Evolutionary conservation across 2,329 filamentous ascomycete genomes (phyloP).

Genomic region (Alternaria burnsii): DNA sequence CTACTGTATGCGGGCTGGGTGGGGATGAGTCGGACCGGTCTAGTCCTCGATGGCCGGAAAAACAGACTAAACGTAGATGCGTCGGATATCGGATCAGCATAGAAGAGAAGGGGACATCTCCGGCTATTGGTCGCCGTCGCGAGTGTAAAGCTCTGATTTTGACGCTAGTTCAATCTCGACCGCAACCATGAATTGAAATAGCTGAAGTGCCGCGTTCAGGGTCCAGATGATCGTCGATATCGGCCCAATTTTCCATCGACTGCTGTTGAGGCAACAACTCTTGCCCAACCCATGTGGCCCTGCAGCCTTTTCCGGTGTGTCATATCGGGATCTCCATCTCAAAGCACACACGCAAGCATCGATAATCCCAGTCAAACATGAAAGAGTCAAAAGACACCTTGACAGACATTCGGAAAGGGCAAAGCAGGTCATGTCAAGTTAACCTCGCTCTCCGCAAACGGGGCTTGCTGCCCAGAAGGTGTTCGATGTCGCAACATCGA

Average conservation of each 20-base stretch:
- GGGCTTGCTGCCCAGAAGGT: background rate
- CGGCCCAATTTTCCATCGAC: background rate
- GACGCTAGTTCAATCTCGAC: slow-evolving; percentile 18
- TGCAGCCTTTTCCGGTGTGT: background rate
- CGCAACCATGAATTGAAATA: background rate
- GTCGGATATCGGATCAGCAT: slow-evolving; percentile 4
- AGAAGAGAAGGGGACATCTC: slow-evolving; percentile 2
- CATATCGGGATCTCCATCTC: background rate
- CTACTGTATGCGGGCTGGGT: background rate
- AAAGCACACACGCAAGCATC: background rate
- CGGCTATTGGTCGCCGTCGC: slow-evolving; percentile 6
- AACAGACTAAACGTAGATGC: slow-evolving; percentile 9
- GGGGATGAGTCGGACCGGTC: slow-evolving; percentile 4
- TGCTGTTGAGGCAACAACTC: background rate
- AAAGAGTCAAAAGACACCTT: background rate
- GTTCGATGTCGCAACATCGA: background rate
- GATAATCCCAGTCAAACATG: background rate
- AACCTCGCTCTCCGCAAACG: background rate
- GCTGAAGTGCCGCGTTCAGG: background rate
- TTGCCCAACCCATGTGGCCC: background rate
- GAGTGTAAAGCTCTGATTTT: slow-evolving; percentile 8
- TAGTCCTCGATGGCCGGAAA: slow-evolving; percentile 1
- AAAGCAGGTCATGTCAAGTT: background rate
- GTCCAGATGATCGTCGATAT: background rate
- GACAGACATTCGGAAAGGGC: background rate